These are phyloP conservation scores for Didymella segeticola DNA, from an alignment of 2,329 filamentous ascomycete species.

Conservation along the genomic window DNA sequence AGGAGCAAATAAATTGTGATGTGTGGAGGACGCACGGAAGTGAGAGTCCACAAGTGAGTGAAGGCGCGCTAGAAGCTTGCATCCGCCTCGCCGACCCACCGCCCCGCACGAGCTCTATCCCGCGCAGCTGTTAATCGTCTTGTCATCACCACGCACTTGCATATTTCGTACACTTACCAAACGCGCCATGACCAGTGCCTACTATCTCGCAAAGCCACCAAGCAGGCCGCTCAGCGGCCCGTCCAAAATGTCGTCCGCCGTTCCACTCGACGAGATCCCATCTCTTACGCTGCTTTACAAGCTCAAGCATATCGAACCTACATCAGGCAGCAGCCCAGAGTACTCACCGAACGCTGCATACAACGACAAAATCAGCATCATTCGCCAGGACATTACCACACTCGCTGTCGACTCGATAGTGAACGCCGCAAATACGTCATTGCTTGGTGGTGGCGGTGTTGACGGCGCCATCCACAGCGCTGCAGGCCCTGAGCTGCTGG, in stretches of 20 bases:
- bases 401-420: slow-evolving; percentile 83
- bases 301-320: slow-evolving; percentile 55
- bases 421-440: slow-evolving; percentile 83
- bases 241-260: slow-evolving; percentile 34
- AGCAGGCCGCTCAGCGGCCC: slow-evolving; percentile 7
- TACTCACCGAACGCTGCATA: slow-evolving; percentile 28
- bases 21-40: too few species aligned
- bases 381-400: slow-evolving; percentile 81
- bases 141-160: background rate
- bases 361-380: slow-evolving; percentile 74
- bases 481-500: slow-evolving; percentile 71
- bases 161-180: background rate
- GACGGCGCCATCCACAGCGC: slow-evolving; percentile 77
- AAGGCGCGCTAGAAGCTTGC: slow-evolving; percentile 3
- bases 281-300: slow-evolving; percentile 72
- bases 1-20: too few species aligned
- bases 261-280: slow-evolving; percentile 62
- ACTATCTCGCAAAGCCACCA: slow-evolving; percentile 30
- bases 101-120: slow-evolving; percentile 1
- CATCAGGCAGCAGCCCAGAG: slow-evolving; percentile 16
- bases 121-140: background rate
- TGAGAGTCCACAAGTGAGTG: background rate
- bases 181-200: slow-evolving; percentile 30
- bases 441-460: slow-evolving; percentile 89
- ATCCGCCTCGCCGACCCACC: background rate